Conservation (phyloP, 306 rosid species). For the Calophaca sinica region DNA sequence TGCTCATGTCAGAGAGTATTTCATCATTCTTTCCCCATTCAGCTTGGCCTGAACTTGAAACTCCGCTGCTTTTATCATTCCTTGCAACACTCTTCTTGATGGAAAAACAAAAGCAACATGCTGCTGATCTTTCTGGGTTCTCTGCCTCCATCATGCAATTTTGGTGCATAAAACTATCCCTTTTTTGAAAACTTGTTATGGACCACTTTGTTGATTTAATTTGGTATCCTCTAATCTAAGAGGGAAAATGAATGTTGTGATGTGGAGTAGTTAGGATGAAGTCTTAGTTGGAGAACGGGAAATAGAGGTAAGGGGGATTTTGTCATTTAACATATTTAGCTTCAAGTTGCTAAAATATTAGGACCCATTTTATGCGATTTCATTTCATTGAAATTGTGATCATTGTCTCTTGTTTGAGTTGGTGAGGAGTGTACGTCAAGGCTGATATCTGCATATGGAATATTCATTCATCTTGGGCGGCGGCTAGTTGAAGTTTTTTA, state of each 20-base stretch:
- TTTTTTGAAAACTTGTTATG: no score
- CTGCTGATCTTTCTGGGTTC: conserved; percentile 31
- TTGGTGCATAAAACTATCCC: neutral
- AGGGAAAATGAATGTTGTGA: neutral
- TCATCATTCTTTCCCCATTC: conserved; percentile 55
- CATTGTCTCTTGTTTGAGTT: conserved; percentile 35
- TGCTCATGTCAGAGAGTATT: conserved; percentile 61
- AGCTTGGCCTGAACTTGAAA: conserved; percentile 19
- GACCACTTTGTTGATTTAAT: no score
- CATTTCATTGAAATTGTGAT: conserved; percentile 1
- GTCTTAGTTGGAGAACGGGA: neutral
- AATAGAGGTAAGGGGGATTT: no score
- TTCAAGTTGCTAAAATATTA: conserved; percentile 1
- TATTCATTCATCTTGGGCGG: conserved; percentile 30
- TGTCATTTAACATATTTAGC: neutral
- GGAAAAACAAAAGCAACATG: conserved; percentile 64
- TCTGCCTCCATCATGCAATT: conserved; percentile 52
- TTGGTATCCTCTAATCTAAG: neutral
- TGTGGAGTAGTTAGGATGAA: conserved; percentile 29
- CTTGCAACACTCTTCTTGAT: conserved; percentile 40
- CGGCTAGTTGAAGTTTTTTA: neutral
- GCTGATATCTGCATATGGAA: neutral
- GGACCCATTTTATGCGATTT: conserved; percentile 34
- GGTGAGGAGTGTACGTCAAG: conserved; percentile 36
- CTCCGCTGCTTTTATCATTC: neutral